Evolutionary conservation across 2,329 filamentous ascomycete genomes (phyloP), one percentile per base, ranked within the genome.

Genomic region (Phialophora verrucosa): DNA sequence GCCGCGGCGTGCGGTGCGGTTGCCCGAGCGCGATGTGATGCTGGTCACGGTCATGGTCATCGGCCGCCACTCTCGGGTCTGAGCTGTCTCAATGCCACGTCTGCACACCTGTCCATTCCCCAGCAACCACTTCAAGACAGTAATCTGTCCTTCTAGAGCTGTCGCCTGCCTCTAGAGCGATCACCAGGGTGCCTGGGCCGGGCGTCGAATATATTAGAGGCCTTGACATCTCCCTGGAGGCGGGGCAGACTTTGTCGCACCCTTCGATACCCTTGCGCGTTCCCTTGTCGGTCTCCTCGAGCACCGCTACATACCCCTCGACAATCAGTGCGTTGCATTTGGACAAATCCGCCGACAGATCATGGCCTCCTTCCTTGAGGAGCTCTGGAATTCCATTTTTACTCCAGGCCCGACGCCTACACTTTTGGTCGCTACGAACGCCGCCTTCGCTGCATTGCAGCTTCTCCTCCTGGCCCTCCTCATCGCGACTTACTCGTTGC

Each of bases 371-470:
- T 89, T 89, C 79, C 74, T 96, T 69, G 84, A 88, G 75, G 87
- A 93, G 72, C 90, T 97, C 67, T 96, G 92, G 91, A 87, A 91
- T 76, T 96, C 92, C 75, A 89, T 98, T 83, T 97, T 98, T 85
- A 95, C 90, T 4, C 91, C 94, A 0, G 95, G 95, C 64, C 88
- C 94, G 55, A 97, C 93, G 0, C 92, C 92, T 14, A 91, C 91
- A 56, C 88, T 99, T 70, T 85, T 98, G 64, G 81, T 93, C 75
- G 95, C 95, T 67, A 96, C 95, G 66, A 98, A 99, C 80, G 88
- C 84, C 76, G 90, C 91, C 68, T 99, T 99, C 78, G 93, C 89
- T 70, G 87, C 88, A 50, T 89, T 99, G 20, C 95, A 98, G 79
- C 67, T 90, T 69, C 84, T 96, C 50, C 88, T 98, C 72, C 79